These are phyloP conservation scores for Trametes meyenii DNA, from an alignment of 768 basidiomycete genomes.

Conservation along the genomic window DNA sequence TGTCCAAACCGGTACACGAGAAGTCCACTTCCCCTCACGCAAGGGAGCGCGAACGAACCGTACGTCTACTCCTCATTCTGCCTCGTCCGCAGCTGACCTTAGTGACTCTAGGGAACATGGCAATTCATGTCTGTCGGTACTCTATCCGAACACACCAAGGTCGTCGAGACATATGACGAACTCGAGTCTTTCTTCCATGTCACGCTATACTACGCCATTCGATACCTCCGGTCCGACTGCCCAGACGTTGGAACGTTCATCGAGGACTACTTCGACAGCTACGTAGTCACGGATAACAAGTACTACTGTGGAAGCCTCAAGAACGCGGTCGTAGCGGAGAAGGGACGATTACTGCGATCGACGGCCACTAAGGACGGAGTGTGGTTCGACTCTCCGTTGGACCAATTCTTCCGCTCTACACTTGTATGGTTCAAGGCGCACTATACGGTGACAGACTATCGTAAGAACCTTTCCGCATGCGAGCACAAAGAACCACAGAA, in stretches of 20 bases:
- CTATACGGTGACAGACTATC: not conserved
- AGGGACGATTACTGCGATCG: not conserved
- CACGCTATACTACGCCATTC: conserved; percentile 8
- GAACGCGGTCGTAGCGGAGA: not conserved
- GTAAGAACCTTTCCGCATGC: no score
- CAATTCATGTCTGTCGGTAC: conserved; percentile 19
- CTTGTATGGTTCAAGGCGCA: conserved; percentile 5
- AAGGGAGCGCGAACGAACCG: conserved; percentile 5
- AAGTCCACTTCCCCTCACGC: not conserved
- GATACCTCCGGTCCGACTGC: conserved; percentile 11
- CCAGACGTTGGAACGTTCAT: not conserved
- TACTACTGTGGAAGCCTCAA: conserved; percentile 4
- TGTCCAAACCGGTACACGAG: not conserved
- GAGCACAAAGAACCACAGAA: no score
- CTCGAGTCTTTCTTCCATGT: conserved; percentile 24
- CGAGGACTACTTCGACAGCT: conserved; percentile 8
- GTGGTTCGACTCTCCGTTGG: not conserved
- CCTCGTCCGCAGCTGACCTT: not conserved
- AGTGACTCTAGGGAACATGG: conserved; percentile 22
- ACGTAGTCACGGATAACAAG: not conserved
- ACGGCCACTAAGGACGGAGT: not conserved
- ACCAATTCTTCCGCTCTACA: not conserved
- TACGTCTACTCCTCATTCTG: not conserved
- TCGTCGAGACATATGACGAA: conserved; percentile 19
- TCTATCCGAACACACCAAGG: not conserved